These are phyloP conservation scores for Suhomyces anneliseae DNA, from an alignment of 1,139 yeast species.

Conservation along the genomic window DNA sequence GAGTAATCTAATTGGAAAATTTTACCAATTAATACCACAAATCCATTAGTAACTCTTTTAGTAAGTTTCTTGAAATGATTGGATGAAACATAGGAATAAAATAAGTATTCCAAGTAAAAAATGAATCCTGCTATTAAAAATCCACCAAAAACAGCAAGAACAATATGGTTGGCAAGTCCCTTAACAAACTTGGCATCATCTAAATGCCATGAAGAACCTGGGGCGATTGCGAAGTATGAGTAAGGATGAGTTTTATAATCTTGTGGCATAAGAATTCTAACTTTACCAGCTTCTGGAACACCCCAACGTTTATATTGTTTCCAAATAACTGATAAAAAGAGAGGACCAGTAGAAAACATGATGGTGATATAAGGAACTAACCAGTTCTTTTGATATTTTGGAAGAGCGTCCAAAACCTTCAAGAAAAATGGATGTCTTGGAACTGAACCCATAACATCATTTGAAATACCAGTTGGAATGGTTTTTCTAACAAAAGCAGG, in stretches of 20 bases:
- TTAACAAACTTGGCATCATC: conserved; percentile 80
- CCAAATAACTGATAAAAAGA: conserved; percentile 83
- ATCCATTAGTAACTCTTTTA: conserved; percentile 15
- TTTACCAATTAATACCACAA: conserved; percentile 1
- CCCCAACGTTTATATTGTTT: conserved; percentile 84
- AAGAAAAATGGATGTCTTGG: conserved; percentile 85
- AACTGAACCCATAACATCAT: conserved; percentile 89
- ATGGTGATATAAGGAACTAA: conserved; percentile 84
- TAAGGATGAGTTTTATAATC: conserved; percentile 60
- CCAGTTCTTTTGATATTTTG: conserved; percentile 70
- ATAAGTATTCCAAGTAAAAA: conserved; percentile 61
- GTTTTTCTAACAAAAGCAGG: conserved; percentile 90
- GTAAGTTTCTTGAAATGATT: conserved; percentile 28
- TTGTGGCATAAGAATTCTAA: conserved; percentile 68
- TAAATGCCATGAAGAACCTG: conserved; percentile 88
- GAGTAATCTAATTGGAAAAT: conserved; percentile 4
- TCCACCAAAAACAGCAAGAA: conserved; percentile 68
- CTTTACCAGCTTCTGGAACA: conserved; percentile 58
- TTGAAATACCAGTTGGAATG: conserved; percentile 86
- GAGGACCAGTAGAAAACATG: conserved; percentile 93
- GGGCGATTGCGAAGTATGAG: conserved; percentile 69
- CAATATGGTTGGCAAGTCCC: conserved; percentile 67
- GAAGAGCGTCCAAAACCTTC: conserved; percentile 64
- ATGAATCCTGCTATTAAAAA: conserved; percentile 57
- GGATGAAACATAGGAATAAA: conserved; percentile 49